Base-by-base conservation (phyloP, 441 rosid species). In the Mallotus repandus region DNA sequence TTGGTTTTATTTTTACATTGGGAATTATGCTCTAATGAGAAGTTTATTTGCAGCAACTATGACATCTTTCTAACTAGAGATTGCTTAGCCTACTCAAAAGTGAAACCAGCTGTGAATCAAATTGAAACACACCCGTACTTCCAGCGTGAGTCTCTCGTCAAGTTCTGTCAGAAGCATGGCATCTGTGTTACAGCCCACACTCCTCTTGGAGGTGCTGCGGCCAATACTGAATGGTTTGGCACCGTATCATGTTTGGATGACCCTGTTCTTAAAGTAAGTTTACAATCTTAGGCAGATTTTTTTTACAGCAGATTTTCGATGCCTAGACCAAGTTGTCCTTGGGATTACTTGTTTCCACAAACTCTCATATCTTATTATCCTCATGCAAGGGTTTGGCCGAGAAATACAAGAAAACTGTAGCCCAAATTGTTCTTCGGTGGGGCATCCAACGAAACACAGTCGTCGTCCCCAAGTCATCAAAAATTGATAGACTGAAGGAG, bases 101-200 rank as follows among this genome's bases (percentile, higher is more conserved):
- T 94, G 82, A 94, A 94, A 82, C 98, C 99, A 4, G 97, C 92
- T 15, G 99, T 94, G 69, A 94, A 94, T 83, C 99, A 94, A 86
- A 83, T 94, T 0, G 97, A 94, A 80, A 89, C 94, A 7, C 97
- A 94, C 63, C 97, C 97, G 57, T 94, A 91, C 83, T 94, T 94
- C 76, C 99, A 94, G 77, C 96, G 99, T 0, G 93, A 92, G 10
- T 92, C 86, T 32, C 98, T 94, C n/a, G 93, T 94, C 50, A 91
- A 89, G 67, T 94, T 94, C 86, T 94, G 97, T 80, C 96, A 85
- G 83, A 94, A 94, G 81, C 97, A 94, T 1, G 94, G 89, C 19
- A 82, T 94, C 32, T 86, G 90, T 62, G 89, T 92, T 50, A 92
- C 98, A 0, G 97, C 98, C 46, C 98, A 92, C 76, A 94, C 98